Conservation (phyloP, 164 flowering plant species). For the Vitis rotundifolia region DNA sequence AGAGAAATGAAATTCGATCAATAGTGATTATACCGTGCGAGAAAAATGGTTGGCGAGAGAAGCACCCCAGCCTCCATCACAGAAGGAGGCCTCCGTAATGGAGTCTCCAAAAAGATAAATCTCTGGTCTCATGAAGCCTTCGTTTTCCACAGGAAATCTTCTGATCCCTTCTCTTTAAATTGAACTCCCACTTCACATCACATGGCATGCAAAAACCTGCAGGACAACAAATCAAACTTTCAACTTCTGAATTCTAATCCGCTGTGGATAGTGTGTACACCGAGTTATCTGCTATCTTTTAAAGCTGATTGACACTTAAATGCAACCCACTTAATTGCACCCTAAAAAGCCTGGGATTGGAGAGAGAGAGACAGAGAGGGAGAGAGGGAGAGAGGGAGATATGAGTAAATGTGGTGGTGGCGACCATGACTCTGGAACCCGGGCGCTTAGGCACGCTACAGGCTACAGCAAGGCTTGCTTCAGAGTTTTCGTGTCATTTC, state of each 20-base stretch:
- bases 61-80: slow-evolving; percentile 76
- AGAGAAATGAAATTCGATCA: not conserved
- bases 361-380: slow-evolving; percentile 4
- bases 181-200: not conserved
- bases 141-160: too few species aligned
- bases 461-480: too few species aligned
- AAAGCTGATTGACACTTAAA: not conserved
- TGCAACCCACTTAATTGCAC: not conserved
- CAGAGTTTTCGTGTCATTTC: too few species aligned
- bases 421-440: too few species aligned
- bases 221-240: too few species aligned
- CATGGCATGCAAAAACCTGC: too few species aligned
- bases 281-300: too few species aligned
- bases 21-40: slow-evolving; percentile 44
- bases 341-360: not conserved
- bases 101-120: slow-evolving; percentile 86
- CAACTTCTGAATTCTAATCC: too few species aligned
- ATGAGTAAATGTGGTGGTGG: not conserved
- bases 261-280: too few species aligned
- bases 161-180: not conserved
- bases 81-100: slow-evolving; percentile 76
- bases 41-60: slow-evolving; percentile 63
- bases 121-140: slow-evolving; percentile 55
- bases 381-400: not conserved
- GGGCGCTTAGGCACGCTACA: too few species aligned